Conservation (phyloP, 2,329 filamentous ascomycete genomes). For the Capronia epimyces region DNA sequence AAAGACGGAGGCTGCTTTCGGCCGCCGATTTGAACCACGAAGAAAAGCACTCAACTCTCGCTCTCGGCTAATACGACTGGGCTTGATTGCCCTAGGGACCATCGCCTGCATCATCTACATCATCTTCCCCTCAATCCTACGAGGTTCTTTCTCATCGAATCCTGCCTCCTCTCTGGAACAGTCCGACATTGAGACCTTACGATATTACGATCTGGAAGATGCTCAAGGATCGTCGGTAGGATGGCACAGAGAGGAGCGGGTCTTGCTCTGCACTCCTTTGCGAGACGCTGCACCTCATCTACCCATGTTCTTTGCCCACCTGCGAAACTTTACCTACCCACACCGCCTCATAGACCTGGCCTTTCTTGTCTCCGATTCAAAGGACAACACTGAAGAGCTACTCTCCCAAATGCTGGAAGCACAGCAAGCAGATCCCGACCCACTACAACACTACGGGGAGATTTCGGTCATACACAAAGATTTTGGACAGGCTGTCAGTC, state of each 20-base stretch:
- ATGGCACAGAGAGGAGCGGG: conserved; percentile 94
- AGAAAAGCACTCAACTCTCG: conserved; percentile 20
- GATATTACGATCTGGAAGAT: conserved; percentile 92
- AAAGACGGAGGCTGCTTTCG: conserved; percentile 19
- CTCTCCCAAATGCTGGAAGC: conserved; percentile 69
- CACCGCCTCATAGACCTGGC: conserved; percentile 94
- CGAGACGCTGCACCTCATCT: conserved; percentile 89
- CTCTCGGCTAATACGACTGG: conserved; percentile 20
- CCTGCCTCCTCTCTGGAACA: conserved; percentile 37
- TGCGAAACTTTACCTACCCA: conserved; percentile 93
- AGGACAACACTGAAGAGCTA: conserved; percentile 76
- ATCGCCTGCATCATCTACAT: conserved; percentile 60
- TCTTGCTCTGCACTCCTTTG: conserved; percentile 87
- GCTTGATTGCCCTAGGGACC: conserved; percentile 52
- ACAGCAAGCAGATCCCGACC: conserved; percentile 73
- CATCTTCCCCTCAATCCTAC: conserved; percentile 68
- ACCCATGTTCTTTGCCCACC: conserved; percentile 97
- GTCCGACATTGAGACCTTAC: conserved; percentile 83
- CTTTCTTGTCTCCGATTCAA: conserved; percentile 95
- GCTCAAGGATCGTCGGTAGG: conserved; percentile 86
- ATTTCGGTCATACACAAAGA: conserved; percentile 98
- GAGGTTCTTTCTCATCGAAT: conserved; percentile 31
- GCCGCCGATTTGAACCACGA: conserved; percentile 23
- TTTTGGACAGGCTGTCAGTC: conserved; percentile 95
- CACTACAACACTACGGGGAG: conserved; percentile 81